Conservation (phyloP, 768 basidiomycete genomes). For the Neoboletus magnificus region DNA sequence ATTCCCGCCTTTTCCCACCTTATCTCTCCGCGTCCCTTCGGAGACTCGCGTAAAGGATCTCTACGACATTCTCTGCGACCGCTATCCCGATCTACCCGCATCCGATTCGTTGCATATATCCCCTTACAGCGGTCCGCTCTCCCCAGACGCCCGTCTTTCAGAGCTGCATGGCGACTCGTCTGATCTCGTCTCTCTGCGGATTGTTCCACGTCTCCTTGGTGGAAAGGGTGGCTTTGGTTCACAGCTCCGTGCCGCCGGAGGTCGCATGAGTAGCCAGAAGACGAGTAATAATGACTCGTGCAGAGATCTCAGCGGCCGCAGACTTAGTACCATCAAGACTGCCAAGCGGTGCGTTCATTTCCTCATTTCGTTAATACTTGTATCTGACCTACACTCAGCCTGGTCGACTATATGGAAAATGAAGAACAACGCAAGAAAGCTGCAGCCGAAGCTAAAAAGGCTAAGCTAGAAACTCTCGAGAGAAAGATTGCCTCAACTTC, state of each 20-base stretch:
- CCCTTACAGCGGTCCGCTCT: slow-evolving; percentile 34
- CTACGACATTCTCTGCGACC: slow-evolving; percentile 41
- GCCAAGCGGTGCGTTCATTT: slow-evolving; percentile 75
- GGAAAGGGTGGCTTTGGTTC: slow-evolving; percentile 99
- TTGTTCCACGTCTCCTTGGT: slow-evolving; percentile 73
- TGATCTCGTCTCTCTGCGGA: slow-evolving; percentile 59
- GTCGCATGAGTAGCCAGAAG: slow-evolving; percentile 95
- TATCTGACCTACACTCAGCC: slow-evolving; percentile 37
- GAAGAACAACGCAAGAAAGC: slow-evolving; percentile 81
- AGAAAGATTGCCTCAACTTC: slow-evolving; percentile 54
- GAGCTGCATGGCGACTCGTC: slow-evolving; percentile 32
- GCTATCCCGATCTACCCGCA: slow-evolving; percentile 47
- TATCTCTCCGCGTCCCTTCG: slow-evolving; percentile 45
- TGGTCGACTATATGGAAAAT: slow-evolving; percentile 82
- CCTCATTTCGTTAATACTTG: not conserved
- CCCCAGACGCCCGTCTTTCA: slow-evolving; percentile 34
- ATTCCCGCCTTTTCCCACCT: slow-evolving; percentile 58
- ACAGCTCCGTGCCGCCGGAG: slow-evolving; percentile 94
- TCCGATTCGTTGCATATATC: slow-evolving; percentile 42
- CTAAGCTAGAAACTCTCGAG: slow-evolving; percentile 83
- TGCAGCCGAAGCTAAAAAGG: slow-evolving; percentile 70
- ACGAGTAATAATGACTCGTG: slow-evolving; percentile 95
- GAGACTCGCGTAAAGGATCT: slow-evolving; percentile 41
- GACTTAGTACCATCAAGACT: slow-evolving; percentile 93
- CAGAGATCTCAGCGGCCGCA: slow-evolving; percentile 84